Evolutionary conservation across 2,329 filamentous ascomycete genomes (phyloP).

Genomic region (Mycogone perniciosa): DNA sequence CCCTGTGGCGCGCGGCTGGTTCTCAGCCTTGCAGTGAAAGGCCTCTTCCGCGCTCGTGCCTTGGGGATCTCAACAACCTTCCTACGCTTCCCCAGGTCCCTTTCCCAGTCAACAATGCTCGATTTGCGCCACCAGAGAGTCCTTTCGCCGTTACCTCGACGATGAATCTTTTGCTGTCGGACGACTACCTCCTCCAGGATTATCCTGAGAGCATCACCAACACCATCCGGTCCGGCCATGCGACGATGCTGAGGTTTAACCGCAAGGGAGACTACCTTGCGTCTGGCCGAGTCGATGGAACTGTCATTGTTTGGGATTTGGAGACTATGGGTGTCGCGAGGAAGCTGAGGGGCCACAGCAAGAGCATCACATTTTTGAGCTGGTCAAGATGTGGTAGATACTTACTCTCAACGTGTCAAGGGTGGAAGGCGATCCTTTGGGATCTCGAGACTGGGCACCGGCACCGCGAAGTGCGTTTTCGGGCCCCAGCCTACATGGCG

Average conservation of each 20-base stretch:
- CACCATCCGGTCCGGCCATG: slow-evolving; percentile 68
- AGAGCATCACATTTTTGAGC: slow-evolving; percentile 88
- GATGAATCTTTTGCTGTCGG: slow-evolving; percentile 56
- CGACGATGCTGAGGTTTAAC: slow-evolving; percentile 75
- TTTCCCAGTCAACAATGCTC: slow-evolving; percentile 14
- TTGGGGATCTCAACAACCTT: slow-evolving; percentile 13
- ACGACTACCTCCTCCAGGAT: slow-evolving; percentile 64
- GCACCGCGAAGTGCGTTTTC: slow-evolving; percentile 80
- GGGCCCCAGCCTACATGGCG: slow-evolving; percentile 90
- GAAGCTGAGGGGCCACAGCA: slow-evolving; percentile 87
- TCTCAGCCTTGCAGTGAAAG: slow-evolving; percentile 29
- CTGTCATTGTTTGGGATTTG: slow-evolving; percentile 91
- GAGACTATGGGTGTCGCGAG: slow-evolving; percentile 95
- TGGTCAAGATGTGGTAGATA: slow-evolving; percentile 93
- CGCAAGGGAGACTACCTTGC: slow-evolving; percentile 91
- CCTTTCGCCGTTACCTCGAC: slow-evolving; percentile 11
- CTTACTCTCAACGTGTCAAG: slow-evolving; percentile 85
- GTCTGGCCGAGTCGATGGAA: slow-evolving; percentile 88
- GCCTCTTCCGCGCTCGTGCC: slow-evolving; percentile 5
- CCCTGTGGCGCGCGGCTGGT: slow-evolving; percentile 10
- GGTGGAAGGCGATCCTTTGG: slow-evolving; percentile 96
- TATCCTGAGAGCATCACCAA: slow-evolving; percentile 87
- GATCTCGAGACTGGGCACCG: slow-evolving; percentile 67
- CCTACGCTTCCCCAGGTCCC: slow-evolving; percentile 1
- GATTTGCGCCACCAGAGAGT: slow-evolving; percentile 12